phyloP scores from a whole-genome alignment of 2,329 filamentous ascomycete species.

The Trichoderma sp. region DNA sequence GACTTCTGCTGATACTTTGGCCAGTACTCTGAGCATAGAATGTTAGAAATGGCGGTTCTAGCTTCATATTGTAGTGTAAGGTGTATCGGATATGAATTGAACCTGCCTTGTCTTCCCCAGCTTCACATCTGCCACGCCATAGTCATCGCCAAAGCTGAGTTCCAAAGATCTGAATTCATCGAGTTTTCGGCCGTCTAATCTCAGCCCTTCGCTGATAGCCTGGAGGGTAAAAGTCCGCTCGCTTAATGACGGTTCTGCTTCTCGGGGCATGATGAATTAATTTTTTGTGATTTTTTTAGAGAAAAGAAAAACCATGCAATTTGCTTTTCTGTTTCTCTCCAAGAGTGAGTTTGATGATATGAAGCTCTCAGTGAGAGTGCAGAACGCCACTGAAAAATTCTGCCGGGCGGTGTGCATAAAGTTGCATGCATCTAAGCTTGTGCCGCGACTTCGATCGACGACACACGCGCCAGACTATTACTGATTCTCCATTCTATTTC shows the following conservation, averaged over 20 bases:
- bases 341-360: slow-evolving; percentile 5
- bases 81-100: neutral
- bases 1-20: slow-evolving; percentile 85
- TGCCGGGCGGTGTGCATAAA: slow-evolving; percentile 50
- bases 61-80: neutral
- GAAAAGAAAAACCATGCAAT: neutral
- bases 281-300: slow-evolving; percentile 18
- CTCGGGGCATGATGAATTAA: slow-evolving; percentile 73
- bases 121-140: slow-evolving; percentile 83
- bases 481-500: neutral
- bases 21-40: slow-evolving; percentile 64
- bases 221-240: slow-evolving; percentile 85
- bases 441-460: slow-evolving; percentile 14
- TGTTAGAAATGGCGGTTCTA: slow-evolving; percentile 3
- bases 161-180: slow-evolving; percentile 78
- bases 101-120: slow-evolving; percentile 85
- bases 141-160: slow-evolving; percentile 84
- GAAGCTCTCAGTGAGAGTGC: slow-evolving; percentile 26
- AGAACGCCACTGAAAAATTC: slow-evolving; percentile 38
- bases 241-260: slow-evolving; percentile 85
- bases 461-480: neutral
- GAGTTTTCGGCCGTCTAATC: slow-evolving; percentile 79
- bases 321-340: neutral
- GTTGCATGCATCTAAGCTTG: neutral
- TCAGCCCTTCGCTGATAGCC: slow-evolving; percentile 76